Conservation (phyloP, 2,329 filamentous ascomycete genomes). For the Penicillium brevicompactum region DNA sequence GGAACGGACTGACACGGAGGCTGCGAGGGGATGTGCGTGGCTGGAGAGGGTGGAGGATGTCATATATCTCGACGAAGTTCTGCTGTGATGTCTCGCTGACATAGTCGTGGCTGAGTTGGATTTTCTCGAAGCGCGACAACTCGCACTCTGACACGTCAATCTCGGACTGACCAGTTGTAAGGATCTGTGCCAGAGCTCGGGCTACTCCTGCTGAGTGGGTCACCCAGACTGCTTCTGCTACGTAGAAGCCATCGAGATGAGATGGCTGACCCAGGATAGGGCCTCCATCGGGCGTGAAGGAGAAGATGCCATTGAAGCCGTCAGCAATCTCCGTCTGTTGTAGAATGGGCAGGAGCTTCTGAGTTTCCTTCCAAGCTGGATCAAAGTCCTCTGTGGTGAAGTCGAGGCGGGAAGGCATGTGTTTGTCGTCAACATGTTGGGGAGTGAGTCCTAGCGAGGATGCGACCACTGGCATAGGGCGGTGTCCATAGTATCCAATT, state of each 20-base stretch:
- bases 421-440: conserved; percentile 56
- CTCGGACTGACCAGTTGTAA: conserved; percentile 58
- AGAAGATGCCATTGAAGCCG: conserved; percentile 68
- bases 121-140: conserved; percentile 62
- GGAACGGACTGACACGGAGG: conserved; percentile 62
- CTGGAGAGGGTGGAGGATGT: conserved; percentile 64
- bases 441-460: conserved; percentile 57
- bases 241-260: conserved; percentile 62
- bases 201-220: conserved; percentile 67
- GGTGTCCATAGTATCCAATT: conserved; percentile 67
- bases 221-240: conserved; percentile 68
- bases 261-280: conserved; percentile 62
- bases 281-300: conserved; percentile 66
- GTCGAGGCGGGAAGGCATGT: conserved; percentile 64
- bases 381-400: conserved; percentile 64
- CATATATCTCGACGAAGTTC: conserved; percentile 67
- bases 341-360: conserved; percentile 58
- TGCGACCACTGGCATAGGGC: conserved; percentile 62
- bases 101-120: conserved; percentile 59
- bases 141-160: conserved; percentile 64
- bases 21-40: conserved; percentile 60
- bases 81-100: conserved; percentile 61
- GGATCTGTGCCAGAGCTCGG: conserved; percentile 59
- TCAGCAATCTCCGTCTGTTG: conserved; percentile 55
- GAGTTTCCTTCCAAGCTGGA: conserved; percentile 60